Base-by-base conservation (phyloP, 2,329 filamentous ascomycete species). In the Calonectria leucothoes region DNA sequence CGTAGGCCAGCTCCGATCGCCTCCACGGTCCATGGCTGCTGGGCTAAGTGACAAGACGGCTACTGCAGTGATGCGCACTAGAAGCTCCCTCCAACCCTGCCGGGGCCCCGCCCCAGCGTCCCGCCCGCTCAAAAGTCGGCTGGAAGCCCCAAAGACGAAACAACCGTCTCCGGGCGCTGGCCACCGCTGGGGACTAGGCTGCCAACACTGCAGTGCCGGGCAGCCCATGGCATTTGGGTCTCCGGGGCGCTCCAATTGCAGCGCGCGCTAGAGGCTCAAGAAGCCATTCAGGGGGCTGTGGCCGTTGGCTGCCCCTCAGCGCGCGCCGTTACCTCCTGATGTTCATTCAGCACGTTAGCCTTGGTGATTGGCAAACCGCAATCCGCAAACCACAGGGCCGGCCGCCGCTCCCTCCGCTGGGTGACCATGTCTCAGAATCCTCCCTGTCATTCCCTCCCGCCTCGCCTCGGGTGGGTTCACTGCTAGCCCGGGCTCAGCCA, bases 61-160 rank as follows among this genome's bases (percentile, higher is more conserved):
- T 31, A 48, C 33, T 48, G 51, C 37, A 51, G 66, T 23, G 67
- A 69, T 69, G 51, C 67, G 17, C 48, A 45, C 66, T 49, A 61
- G 66, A 67, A 57, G 55, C 55, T 55, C 65, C 35, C 33, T 55
- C 51, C 37, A 39, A 33, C 25, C 49, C 27, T 23, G 31, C 63
- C 57, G 65, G 31, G 57, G 70, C 59, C 70, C 70, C 66, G 66
- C 70, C 37, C 25, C 49, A 72, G 66, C 70, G 57, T 64, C 27
- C 70, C 65, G 70, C 49, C 57, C 70, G 61, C 49, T 45, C 33
- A 45, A 48, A 31, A 69, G 45, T 48, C 48, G 64, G 31, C 31
- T 25, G 31, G 55, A n/a, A 61, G 33, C 23, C 66, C 39, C 35
- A 33, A 59, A 59, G 70, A 57, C 70, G 55, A 71, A 68, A 68